A percentile compares a stretch with the other conserved stretches of the same genome.
Evolutionary conservation across 176 grass and related monocot species (phyloP).

Genomic region (bread wheat (Triticum aestivum)): IWGSC_CS_RefSeq_v2.1 NC_057812.1:40178970-40179469

Average conservation of each 20-base stretch:
- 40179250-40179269: constrained; percentile 53
- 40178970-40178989: constrained; percentile 64
- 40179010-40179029: constrained; percentile 39
- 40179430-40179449: constrained; percentile 51
- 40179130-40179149: constrained; percentile 75
- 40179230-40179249: constrained; percentile 51
- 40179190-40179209: constrained; percentile 76
- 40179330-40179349: constrained; percentile 68
- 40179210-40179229: constrained; percentile 63
- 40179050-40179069: constrained; percentile 48
- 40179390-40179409: constrained; percentile 53
- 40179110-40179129: constrained; percentile 51
- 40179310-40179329: constrained; percentile 54
- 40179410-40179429: constrained; percentile 49
- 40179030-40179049: constrained; percentile 45
- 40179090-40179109: constrained; percentile 66
- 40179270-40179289: constrained; percentile 54
- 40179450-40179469: constrained; percentile 40
- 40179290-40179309: constrained; percentile 78
- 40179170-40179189: constrained; percentile 36
- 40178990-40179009: constrained; percentile 61
- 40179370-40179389: constrained; percentile 51
- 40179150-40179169: constrained; percentile 44
- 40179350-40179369: constrained; percentile 67
- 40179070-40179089: constrained; percentile 50